Evolutionary conservation across 345 rosid species (phyloP).

Genomic region (Syzygium aqueum): DNA sequence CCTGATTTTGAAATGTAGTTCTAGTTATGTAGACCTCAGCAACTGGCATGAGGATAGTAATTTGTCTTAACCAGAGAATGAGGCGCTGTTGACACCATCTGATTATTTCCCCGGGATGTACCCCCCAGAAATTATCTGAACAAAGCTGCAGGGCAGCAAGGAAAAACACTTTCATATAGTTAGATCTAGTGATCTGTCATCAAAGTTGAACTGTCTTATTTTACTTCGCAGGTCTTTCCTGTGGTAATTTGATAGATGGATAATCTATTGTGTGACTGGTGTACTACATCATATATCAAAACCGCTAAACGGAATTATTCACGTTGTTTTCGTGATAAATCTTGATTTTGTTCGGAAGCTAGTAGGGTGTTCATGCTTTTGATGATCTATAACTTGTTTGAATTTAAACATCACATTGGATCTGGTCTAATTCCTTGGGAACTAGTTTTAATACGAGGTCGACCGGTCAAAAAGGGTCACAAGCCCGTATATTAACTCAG

Average conservation of each 20-base stretch:
- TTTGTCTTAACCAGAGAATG: neutral
- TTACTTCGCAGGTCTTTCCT: neutral
- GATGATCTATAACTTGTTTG: neutral
- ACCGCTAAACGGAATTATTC: neutral
- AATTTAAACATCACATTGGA: neutral
- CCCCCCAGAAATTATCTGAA: neutral
- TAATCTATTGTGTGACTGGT: neutral
- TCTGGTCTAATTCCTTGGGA: neutral
- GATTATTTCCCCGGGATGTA: neutral
- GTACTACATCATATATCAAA: fast-evolving
- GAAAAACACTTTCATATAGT: neutral
- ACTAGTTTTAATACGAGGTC: neutral
- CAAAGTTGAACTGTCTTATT: neutral
- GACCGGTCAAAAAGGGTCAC: too few species aligned
- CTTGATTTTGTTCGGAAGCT: neutral
- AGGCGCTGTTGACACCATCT: neutral
- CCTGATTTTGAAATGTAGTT: neutral
- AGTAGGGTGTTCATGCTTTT: neutral
- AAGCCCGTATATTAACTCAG: too few species aligned
- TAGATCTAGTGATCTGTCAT: neutral
- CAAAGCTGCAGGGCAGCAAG: neutral
- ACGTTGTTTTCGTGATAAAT: fast-evolving
- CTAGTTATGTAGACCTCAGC: neutral
- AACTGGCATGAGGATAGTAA: neutral
- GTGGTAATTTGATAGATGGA: neutral